phyloP scores from a whole-genome alignment of 768 basidiomycete species.

The Wakefieldia striispora region DNA sequence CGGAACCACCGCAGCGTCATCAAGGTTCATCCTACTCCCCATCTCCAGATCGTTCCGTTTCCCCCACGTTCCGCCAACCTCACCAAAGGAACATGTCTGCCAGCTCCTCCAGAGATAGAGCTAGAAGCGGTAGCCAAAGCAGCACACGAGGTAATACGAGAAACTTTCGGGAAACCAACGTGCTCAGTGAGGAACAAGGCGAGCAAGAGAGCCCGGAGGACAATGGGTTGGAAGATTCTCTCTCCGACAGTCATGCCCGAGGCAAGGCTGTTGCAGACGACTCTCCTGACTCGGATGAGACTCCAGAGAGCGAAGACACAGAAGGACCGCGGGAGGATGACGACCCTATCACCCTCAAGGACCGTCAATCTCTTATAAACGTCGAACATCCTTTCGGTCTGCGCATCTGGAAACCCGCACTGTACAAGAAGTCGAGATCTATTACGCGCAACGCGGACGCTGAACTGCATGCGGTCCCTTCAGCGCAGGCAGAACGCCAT shows the following conservation, averaged over 20 bases:
- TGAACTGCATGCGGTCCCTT: slow-evolving; percentile 89
- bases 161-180: slow-evolving; percentile 41
- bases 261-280: slow-evolving; percentile 48
- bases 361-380: slow-evolving; percentile 97
- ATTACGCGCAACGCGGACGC: slow-evolving; percentile 96
- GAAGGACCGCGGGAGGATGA: slow-evolving; percentile 45
- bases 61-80: slow-evolving; percentile 47
- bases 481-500: slow-evolving; percentile 90
- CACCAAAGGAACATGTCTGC: slow-evolving; percentile 51
- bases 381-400: slow-evolving; percentile 99
- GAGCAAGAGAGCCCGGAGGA: slow-evolving; percentile 39
- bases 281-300: slow-evolving; percentile 39
- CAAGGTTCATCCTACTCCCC: slow-evolving; percentile 69
- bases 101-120: slow-evolving; percentile 46
- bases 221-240: slow-evolving; percentile 31
- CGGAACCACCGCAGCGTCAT: slow-evolving; percentile 59
- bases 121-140: slow-evolving; percentile 62
- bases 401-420: slow-evolving; percentile 98
- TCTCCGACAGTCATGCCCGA: slow-evolving; percentile 13
- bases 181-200: slow-evolving; percentile 55
- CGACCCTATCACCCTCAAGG: slow-evolving; percentile 89
- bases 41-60: slow-evolving; percentile 36
- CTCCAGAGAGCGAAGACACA: slow-evolving; percentile 33
- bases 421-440: slow-evolving; percentile 97
- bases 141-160: slow-evolving; percentile 52